A percentile compares a stretch with the other conserved stretches of the same genome.
These are phyloP conservation scores for Cystoderma amianthinum DNA, from an alignment of 768 basidiomycete species.

Conservation along the genomic window DNA sequence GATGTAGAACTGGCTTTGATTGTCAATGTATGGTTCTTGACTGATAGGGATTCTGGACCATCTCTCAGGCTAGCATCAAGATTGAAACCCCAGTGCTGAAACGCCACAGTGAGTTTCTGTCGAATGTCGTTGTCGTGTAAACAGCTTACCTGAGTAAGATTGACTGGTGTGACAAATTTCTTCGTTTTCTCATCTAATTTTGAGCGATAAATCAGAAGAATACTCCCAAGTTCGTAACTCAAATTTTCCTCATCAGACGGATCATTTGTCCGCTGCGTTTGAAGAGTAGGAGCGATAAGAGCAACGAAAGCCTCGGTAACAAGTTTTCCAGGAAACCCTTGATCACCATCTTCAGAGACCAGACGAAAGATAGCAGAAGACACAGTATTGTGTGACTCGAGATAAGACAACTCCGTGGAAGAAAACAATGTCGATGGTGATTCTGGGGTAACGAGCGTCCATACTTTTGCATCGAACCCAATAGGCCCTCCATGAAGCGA, in stretches of 20 bases:
- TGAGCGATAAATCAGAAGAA: conserved; percentile 64
- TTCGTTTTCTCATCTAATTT: conserved; percentile 42
- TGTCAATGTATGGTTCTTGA: conserved; percentile 41
- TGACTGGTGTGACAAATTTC: conserved; percentile 60
- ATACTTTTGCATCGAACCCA: conserved; percentile 55
- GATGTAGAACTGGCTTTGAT: conserved; percentile 24
- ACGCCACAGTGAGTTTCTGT: conserved; percentile 2
- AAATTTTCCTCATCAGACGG: not conserved
- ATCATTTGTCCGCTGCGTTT: too few relatives aligned
- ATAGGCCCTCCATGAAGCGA: conserved; percentile 68
- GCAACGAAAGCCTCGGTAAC: conserved; percentile 51
- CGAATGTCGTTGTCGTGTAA: too few relatives aligned
- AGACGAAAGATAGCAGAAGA: conserved; percentile 49
- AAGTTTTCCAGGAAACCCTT: conserved; percentile 63
- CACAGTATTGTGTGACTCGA: conserved; percentile 22
- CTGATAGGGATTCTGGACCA: conserved; percentile 32
- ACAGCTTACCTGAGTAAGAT: conserved; percentile 60
- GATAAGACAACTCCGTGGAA: conserved; percentile 38
- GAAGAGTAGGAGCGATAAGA: conserved; percentile 36
- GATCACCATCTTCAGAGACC: conserved; percentile 57
- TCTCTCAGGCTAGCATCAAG: conserved; percentile 58
- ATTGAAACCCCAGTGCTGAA: conserved; percentile 80
- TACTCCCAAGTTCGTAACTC: conserved; percentile 48
- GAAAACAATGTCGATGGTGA: conserved; percentile 47
- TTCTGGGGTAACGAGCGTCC: conserved; percentile 36